Percentiles rank a stretch among this genome's conserved stretches.
phyloP scores from a whole-genome alignment of 768 basidiomycete genomes.

The Tylopilus sp. region DNA sequence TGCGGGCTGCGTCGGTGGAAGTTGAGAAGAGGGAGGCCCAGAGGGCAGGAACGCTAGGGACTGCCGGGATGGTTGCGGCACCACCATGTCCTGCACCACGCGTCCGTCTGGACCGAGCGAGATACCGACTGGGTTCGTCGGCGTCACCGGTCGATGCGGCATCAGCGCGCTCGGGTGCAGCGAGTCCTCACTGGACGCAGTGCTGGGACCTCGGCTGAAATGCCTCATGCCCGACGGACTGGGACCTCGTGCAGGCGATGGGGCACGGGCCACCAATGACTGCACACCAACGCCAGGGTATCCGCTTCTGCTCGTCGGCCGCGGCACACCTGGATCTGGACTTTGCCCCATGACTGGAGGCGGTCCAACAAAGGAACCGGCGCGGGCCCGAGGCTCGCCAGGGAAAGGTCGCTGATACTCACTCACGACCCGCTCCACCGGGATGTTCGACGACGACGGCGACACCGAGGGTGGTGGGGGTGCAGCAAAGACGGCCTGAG shows the following conservation, averaged over 20 bases:
- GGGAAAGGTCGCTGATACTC: constrained; percentile 86
- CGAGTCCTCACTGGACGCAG: background rate
- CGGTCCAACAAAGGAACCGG: constrained; percentile 42
- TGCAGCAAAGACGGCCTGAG: constrained; percentile 74
- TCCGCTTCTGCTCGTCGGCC: constrained; percentile 38
- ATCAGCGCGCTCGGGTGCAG: background rate
- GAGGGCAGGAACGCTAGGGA: background rate
- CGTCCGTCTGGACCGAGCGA: background rate
- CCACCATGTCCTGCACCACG: background rate
- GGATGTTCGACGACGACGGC: constrained; percentile 43
- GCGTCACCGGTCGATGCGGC: background rate
- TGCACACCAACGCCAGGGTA: background rate
- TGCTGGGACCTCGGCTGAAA: background rate
- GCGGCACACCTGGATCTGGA: constrained; percentile 37
- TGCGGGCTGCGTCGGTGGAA: background rate
- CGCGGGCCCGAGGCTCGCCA: constrained; percentile 67
- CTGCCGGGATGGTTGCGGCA: background rate
- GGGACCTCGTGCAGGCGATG: background rate
- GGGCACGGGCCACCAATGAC: background rate
- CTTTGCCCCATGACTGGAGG: constrained; percentile 26
- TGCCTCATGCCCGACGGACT: background rate
- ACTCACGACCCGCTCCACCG: constrained; percentile 68
- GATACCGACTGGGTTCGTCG: background rate
- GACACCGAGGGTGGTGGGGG: constrained; percentile 42
- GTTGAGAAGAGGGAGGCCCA: background rate